Conservation (phyloP, 495 filamentous ascomycete species). For the Chaetomium fimeti region DNA sequence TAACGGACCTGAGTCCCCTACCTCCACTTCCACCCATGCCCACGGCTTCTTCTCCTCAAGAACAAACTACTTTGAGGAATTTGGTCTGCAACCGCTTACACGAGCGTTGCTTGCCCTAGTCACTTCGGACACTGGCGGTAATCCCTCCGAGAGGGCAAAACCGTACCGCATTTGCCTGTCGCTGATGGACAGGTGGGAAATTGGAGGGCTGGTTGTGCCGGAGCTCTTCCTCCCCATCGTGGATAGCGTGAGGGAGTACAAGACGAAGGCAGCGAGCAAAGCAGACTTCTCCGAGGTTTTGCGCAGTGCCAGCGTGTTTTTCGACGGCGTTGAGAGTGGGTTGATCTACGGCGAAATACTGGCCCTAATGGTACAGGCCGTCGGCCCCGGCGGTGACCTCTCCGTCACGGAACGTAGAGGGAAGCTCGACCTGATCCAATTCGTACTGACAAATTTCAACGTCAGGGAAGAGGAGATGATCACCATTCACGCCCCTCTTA, state of each 20-base stretch:
- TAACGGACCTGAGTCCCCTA: conserved; percentile 48
- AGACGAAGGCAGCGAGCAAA: conserved; percentile 56
- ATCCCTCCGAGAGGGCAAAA: conserved; percentile 69
- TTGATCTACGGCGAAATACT: conserved; percentile 86
- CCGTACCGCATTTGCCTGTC: conserved; percentile 91
- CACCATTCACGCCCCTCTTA: conserved; percentile 74
- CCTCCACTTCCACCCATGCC: conserved; percentile 47
- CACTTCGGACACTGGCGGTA: conserved; percentile 46
- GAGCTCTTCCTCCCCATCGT: conserved; percentile 86
- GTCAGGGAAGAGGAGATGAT: conserved; percentile 96
- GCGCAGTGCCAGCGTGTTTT: conserved; percentile 89
- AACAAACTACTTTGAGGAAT: conserved; percentile 74
- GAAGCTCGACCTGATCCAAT: conserved; percentile 70
- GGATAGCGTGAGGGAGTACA: conserved; percentile 69
- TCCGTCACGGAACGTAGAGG: conserved; percentile 47
- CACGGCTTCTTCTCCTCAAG: conserved; percentile 46
- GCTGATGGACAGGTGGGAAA: conserved; percentile 96
- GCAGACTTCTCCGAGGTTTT: conserved; percentile 81
- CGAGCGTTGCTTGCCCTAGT: conserved; percentile 78
- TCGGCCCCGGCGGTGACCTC: conserved; percentile 48
- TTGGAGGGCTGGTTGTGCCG: conserved; percentile 83
- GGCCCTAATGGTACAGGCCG: conserved; percentile 55
- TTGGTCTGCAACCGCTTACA: conserved; percentile 70
- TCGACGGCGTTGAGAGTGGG: conserved; percentile 92
- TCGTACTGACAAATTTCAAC: conserved; percentile 86